Conservation (phyloP, 257 asterid genomes). For the Scutellaria baicalensis region DNA sequence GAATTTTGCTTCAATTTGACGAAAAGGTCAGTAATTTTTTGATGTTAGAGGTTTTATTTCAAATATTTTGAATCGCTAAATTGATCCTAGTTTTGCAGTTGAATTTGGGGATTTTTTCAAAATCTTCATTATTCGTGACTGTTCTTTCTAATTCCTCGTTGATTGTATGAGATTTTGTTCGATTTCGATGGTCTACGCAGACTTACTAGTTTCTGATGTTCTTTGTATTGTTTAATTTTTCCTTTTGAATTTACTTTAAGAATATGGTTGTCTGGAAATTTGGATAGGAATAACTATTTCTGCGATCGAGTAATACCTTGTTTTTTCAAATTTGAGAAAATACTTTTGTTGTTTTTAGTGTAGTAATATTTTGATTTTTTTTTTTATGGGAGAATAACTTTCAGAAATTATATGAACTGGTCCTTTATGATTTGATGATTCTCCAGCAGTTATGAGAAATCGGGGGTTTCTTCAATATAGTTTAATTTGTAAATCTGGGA, state of each 20-base stretch:
- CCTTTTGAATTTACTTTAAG: neutral
- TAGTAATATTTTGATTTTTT: neutral
- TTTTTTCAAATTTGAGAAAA: neutral
- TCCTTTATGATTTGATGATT: conserved; percentile 1
- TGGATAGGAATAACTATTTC: neutral
- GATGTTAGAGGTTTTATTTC: conserved; percentile 14
- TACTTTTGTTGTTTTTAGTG: conserved; percentile 6
- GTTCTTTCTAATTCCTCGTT: neutral
- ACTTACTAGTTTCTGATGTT: neutral
- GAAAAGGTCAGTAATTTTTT: conserved; percentile 35
- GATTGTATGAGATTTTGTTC: neutral
- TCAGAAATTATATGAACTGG: neutral
- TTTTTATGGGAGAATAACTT: neutral
- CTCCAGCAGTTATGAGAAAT: neutral
- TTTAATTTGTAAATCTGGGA: neutral
- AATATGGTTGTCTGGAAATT: neutral
- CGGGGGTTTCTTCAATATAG: neutral
- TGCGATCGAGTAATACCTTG: neutral
- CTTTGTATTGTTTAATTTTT: neutral
- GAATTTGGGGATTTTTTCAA: conserved; percentile 13
- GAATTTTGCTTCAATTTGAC: conserved; percentile 22
- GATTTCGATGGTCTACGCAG: neutral
- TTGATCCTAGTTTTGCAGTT: conserved; percentile 11
- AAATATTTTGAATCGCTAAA: neutral
- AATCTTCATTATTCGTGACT: neutral